Conservation (phyloP, 23 red algal genomes). For the Agarophyton chilense region DNA sequence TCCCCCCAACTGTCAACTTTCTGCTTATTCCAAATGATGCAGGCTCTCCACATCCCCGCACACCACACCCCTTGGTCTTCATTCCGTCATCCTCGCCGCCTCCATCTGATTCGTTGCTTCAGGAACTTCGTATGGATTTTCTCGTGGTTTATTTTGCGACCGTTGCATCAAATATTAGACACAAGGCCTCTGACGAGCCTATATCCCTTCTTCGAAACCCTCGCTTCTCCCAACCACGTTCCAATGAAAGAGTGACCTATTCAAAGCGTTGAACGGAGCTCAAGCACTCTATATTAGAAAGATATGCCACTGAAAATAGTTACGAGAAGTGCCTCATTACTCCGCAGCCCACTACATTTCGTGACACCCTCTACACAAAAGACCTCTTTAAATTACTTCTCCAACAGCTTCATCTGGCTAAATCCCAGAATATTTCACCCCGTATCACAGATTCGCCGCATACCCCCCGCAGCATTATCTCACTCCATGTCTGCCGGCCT, state of each 20-base stretch:
- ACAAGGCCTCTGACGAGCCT: neutral
- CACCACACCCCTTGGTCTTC: neutral
- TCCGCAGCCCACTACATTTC: neutral
- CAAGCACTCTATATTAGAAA: neutral
- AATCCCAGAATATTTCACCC: neutral
- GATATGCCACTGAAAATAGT: neutral
- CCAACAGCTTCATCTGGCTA: neutral
- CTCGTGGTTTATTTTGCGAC: neutral
- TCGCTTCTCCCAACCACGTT: neutral
- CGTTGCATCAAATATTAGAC: neutral
- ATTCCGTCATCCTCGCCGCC: neutral
- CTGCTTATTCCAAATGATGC: neutral
- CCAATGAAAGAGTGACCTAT: too few relatives aligned
- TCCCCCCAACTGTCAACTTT: too few relatives aligned
- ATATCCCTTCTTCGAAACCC: neutral
- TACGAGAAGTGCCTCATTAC: neutral
- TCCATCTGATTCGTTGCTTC: neutral
- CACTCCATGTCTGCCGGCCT: neutral
- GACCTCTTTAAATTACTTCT: neutral
- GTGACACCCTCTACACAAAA: neutral
- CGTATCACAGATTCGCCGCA: neutral
- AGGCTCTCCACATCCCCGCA: neutral
- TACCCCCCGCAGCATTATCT: neutral
- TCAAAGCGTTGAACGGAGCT: neutral
- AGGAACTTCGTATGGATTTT: neutral